Conservation (phyloP, 306 rosid species). For the Pyrus bretschneideri region DNA sequence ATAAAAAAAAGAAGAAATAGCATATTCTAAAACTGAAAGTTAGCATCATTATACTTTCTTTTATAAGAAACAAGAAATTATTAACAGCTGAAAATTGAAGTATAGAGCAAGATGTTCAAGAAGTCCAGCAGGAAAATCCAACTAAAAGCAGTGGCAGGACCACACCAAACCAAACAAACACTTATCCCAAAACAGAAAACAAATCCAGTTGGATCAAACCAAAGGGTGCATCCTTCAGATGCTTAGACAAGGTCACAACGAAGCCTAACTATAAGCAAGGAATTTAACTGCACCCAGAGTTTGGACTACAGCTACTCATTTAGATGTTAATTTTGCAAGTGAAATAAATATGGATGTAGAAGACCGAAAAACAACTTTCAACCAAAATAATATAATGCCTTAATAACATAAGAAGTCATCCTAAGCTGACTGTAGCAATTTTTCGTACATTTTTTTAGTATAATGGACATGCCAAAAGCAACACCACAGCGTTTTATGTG, state of each 20-base stretch:
- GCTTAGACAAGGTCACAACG: background rate
- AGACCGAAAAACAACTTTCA: background rate
- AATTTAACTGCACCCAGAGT: background rate
- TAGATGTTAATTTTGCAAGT: background rate
- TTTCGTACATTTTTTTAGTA: background rate
- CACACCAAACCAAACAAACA: background rate
- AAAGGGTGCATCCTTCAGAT: background rate
- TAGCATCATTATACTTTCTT: background rate
- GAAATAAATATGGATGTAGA: background rate
- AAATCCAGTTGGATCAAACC: background rate
- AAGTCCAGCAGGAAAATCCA: background rate
- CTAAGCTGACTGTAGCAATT: background rate
- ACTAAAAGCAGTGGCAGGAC: background rate
- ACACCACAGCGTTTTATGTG: background rate
- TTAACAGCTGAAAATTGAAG: background rate
- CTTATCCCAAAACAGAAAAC: background rate
- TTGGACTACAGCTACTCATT: background rate
- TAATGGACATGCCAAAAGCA: background rate
- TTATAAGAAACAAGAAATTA: background rate
- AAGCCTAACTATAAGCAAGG: background rate
- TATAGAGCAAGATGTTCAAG: background rate
- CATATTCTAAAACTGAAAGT: constrained; percentile 3
- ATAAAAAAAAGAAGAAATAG: background rate
- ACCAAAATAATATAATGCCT: background rate
- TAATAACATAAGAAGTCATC: background rate